phyloP scores from a whole-genome alignment of 129 eudicot genomes.

The Glebionis coronaria region DNA sequence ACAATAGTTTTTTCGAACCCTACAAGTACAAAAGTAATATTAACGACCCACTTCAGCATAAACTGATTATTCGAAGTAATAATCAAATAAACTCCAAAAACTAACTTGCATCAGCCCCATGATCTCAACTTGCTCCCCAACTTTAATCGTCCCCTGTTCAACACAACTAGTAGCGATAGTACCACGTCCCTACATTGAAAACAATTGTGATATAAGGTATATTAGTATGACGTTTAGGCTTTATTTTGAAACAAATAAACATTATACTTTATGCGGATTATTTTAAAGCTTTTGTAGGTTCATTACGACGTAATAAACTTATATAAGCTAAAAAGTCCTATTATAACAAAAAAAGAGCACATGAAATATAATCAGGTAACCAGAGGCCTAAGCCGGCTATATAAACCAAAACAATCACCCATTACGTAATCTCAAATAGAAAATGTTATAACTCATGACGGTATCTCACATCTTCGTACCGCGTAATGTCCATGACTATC shows the following conservation, averaged over 20 bases:
- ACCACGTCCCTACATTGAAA: conserved; percentile 71
- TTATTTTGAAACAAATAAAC: background rate
- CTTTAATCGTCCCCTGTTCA: conserved; percentile 88
- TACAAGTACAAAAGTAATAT: conserved; percentile 21
- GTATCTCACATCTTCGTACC: too few relatives aligned
- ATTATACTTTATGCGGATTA: too few relatives aligned
- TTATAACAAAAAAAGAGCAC: too few relatives aligned
- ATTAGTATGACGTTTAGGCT: background rate
- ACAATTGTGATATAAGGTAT: background rate
- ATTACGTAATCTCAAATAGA: too few relatives aligned
- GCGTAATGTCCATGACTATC: too few relatives aligned
- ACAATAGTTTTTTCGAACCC: conserved; percentile 74
- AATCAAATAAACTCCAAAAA: background rate
- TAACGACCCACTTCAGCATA: background rate
- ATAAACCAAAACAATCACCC: too few relatives aligned
- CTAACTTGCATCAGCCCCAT: conserved; percentile 84
- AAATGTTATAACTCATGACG: too few relatives aligned
- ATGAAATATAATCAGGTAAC: too few relatives aligned
- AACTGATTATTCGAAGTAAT: conserved; percentile 8
- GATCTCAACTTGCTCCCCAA: conserved; percentile 92
- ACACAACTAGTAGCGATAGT: conserved; percentile 98
- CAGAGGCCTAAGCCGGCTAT: too few relatives aligned
- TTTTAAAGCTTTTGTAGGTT: too few relatives aligned
- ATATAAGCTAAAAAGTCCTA: too few relatives aligned
- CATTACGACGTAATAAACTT: too few relatives aligned